Evolutionary conservation across 2,329 filamentous ascomycete species (phyloP).

Genomic region (Cordyceps militaris): DNA sequence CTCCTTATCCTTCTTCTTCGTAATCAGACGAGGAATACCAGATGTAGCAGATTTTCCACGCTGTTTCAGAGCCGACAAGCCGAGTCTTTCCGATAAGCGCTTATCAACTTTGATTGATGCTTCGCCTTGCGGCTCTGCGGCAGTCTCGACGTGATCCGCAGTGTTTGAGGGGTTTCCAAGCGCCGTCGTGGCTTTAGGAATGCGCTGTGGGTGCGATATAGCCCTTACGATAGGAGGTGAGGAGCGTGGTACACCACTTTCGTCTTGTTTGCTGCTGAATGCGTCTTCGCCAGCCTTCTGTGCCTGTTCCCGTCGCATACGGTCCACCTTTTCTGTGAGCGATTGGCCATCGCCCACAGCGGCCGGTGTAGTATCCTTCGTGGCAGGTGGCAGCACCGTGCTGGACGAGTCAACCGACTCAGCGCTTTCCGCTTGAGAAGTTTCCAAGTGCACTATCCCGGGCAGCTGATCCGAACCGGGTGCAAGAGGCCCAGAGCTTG

Average conservation of each 20-base stretch:
- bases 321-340: conserved; percentile 42
- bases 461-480: conserved; percentile 16
- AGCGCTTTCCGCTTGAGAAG: conserved; percentile 7
- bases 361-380: conserved; percentile 3
- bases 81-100: conserved; percentile 67
- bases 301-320: conserved; percentile 43
- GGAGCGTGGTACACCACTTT: conserved; percentile 35
- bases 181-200: background rate
- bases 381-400: background rate
- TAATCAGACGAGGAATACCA: conserved; percentile 80
- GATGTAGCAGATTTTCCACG: conserved; percentile 55
- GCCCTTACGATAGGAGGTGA: conserved; percentile 49
- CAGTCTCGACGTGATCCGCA: background rate
- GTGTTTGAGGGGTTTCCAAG: background rate
- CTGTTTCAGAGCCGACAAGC: conserved; percentile 57
- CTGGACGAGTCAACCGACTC: conserved; percentile 4
- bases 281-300: conserved; percentile 23
- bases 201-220: conserved; percentile 39
- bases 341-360: conserved; percentile 20
- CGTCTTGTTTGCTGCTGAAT: conserved; percentile 20
- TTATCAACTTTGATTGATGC: conserved; percentile 55
- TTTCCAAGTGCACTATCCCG: conserved; percentile 2
- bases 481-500: conserved; percentile 27
- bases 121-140: conserved; percentile 23
- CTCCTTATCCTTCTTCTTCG: conserved; percentile 61